Evolutionary conservation across 140 eudicot genomes (phyloP), one percentile per base, ranked within the genome.

Genomic region (Stevia rebaudiana): DNA sequence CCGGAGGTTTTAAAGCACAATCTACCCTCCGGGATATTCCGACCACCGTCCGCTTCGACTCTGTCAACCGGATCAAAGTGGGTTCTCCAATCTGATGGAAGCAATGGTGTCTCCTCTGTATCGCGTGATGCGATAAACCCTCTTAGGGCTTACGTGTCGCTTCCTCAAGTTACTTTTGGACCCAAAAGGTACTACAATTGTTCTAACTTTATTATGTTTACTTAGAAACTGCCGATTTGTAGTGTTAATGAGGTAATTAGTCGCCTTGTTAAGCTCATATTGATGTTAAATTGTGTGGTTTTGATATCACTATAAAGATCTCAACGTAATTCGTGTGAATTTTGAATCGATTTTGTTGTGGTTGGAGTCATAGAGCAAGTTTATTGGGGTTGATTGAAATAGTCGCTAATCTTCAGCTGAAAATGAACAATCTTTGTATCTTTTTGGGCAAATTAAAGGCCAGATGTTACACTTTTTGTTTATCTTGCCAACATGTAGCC

Each of bases 141-240:
- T 46, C 89, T 91, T 43, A 75, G 84, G 60, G 95, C 76, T 67
- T 87, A 80, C 46, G 89, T 84, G 17, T 80, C 96, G 31, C 66
- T 91, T 47, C 96, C 96, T 13, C 98, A 87, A 65, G 96, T 85
- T 67, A 87, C 87, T 2, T 87, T 91, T 81, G 98, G 98, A 52
- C 95, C 98, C 65, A 91, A 71, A 82, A 91, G 98, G 96, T 91
- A 18, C 35, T 25, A 71, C 61, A 10, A 21, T 42, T 52, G 33
- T 33, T n/a, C 19, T 0, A 31, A 68, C n/a, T 68, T 28, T 3
- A 1, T 21, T 23, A 17, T n/a, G 1, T 2, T 12, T 61, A 15
- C 6, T 11, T 23, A 37, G 37, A 37, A 61, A 2, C 19, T 46
- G 30, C 48, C 44, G 21, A 33, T 69, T 31, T 69, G 36, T 48